Base-by-base conservation (phyloP, 169 alveolate genomes). In the Eimeria praecox region DNA sequence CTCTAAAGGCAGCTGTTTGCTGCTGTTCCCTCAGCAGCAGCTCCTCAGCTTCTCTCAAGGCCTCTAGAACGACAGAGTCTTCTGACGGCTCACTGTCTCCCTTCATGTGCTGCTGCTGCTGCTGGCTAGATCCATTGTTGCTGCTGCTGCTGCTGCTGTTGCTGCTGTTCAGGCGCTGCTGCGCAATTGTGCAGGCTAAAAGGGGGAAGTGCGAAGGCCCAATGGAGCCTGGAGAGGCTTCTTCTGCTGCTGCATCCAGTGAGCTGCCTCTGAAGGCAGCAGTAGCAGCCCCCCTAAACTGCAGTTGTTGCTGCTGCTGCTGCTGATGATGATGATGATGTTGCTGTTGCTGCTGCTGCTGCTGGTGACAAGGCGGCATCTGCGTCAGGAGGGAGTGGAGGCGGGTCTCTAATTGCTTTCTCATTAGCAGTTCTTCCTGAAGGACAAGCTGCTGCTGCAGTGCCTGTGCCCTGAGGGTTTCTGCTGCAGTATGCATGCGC, bases 391-490 rank as follows among this genome's bases (percentile, higher is more conserved):
- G 93, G 59, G 78, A 80, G 52, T 87, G 93, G 82, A 87, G 82
- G 49, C 93, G 83, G 49, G 93, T 87, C 59, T 40, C 93, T 9
- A 87, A 66, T 42, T 87, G 78, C 59, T 87, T 87, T 46, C 82
- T 38, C 93, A 62, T 35, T n/a, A 87, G 59, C 66, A 87, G 33
- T 64, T 87, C 93, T 24, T 87, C 93, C 93, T 87, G 82, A 64
- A 87, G 77, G 33, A 40, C 82, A 33, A 87, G 35, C 66, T 87
- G 93, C 93, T 87, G 93, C 78, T 87, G 82, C 49, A 46, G 82
- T 35, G 93, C n/a, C 44, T 87, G 82, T 38, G 78, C 83, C 42
- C 82, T 44, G 22, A 40, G 54, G 30, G 93, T 42, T 35, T 24
- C 93, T 54, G 93, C 93, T 59, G 93, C 78, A 24, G 24, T 62